Evolutionary conservation across 2,329 filamentous ascomycete genomes (phyloP), one percentile per base, ranked within the genome.

Genomic region (Dichotomopilus funicola): DNA sequence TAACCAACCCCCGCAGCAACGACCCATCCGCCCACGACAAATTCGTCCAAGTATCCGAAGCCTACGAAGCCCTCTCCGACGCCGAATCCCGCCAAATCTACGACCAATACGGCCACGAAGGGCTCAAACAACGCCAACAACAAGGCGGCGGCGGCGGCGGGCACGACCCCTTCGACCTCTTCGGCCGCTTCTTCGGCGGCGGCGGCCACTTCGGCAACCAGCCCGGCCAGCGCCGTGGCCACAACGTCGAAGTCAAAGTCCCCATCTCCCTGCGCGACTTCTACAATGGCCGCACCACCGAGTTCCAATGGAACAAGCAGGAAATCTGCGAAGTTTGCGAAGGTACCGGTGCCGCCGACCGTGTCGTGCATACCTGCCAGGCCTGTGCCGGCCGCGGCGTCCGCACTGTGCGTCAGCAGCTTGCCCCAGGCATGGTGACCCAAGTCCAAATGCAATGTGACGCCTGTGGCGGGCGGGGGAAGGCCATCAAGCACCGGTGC

Each of bases 341-440:
- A 65, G 94, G 94, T 1, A 86, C 84, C 0, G 94, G 94, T 10
- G 87, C 85, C 51, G 85, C 83, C 53, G 94, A 99, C 69, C 89
- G 90, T 12, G 73, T 87, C 52, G 88, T 95, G 33, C 88, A 96
- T 52, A 88, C 81, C 2, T 99, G 94, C 70, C 71, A 76, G 43
- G 77, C 81, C 62, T 99, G 94, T 68, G 74, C 77, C 41, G 94
- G 94, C 11, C 86, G 88, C 48, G 94, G 94, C n/a, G 78, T 91
- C 53, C 78, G 89, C 54, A 85, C 97, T 61, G 81, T 91, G 71
- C 92, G 94, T 72, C 90, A 96, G 66, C 89, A 92, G 81, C 81
- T 99, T 43, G 92, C 91, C 0, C 94, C 94, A 0, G 94, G 94
- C n/a, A 95, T 99, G 75, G 96, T 91, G 78, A 94, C 97, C 76